phyloP scores from a whole-genome alignment of 192 early-diverging fungal genomes.

The Gryganskiella cystojenkinii region DNA sequence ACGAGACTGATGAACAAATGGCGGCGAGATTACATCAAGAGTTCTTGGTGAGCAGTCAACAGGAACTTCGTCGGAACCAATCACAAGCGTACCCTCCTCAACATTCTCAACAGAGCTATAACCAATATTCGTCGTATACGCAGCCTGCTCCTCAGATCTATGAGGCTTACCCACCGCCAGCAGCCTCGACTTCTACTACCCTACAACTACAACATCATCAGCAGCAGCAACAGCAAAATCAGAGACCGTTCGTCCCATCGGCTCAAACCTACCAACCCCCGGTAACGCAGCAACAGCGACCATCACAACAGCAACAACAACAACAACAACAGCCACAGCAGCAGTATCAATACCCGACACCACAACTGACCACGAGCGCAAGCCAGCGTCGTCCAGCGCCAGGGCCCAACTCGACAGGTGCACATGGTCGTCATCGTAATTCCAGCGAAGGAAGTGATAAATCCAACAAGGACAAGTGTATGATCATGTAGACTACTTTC shows the following conservation, averaged over 20 bases:
- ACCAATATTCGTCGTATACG: not conserved
- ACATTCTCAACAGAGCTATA: slow-evolving; percentile 1
- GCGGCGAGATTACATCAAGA: slow-evolving; percentile 40
- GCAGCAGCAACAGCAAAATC: not conserved
- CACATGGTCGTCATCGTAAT: slow-evolving; percentile 15
- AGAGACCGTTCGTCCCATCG: not conserved
- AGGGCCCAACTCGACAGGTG: too few species aligned
- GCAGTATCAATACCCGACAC: slow-evolving; percentile 7
- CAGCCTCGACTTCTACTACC: not conserved
- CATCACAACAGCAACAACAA: not conserved
- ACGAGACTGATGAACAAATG: slow-evolving; percentile 44
- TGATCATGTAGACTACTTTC: slow-evolving; percentile 18
- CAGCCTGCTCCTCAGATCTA: not conserved
- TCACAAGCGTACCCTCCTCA: slow-evolving; percentile 8
- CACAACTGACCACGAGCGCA: slow-evolving; percentile 3
- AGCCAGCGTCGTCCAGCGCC: not conserved
- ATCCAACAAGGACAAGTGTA: slow-evolving; percentile 40
- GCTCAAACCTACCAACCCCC: not conserved
- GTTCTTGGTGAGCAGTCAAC: slow-evolving; percentile 16
- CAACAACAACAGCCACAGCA: not conserved
- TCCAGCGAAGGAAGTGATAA: slow-evolving; percentile 32
- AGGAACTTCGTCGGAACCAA: slow-evolving; percentile 7
- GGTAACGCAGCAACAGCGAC: not conserved
- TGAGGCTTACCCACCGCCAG: not conserved
- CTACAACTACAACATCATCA: not conserved